Evolutionary conservation across 2,329 filamentous ascomycete species (phyloP).

Genomic region (Lojkania enalia): DNA sequence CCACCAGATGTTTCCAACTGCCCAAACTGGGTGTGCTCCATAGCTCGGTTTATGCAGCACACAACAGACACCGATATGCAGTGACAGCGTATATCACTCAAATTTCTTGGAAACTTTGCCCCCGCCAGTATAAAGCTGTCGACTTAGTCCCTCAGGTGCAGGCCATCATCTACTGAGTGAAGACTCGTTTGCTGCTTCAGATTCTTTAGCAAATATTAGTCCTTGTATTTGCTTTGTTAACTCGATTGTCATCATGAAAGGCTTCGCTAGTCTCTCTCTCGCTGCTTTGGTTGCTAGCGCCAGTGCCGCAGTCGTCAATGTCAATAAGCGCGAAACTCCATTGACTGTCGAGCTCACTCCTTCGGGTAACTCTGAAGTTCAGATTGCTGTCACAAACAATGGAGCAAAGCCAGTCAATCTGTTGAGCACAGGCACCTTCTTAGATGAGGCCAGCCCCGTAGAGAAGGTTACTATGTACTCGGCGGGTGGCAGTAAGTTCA

Average conservation of each 20-base stretch:
- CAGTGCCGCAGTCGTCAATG: slow-evolving; percentile 31
- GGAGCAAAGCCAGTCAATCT: slow-evolving; percentile 56
- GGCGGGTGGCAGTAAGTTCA: slow-evolving; percentile 46
- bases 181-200: too few relatives aligned
- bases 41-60: slow-evolving; percentile 20
- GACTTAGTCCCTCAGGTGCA: slow-evolving; percentile 8
- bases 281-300: slow-evolving; percentile 32
- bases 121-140: slow-evolving; percentile 28
- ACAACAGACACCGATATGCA: slow-evolving; percentile 10
- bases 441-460: slow-evolving; percentile 54
- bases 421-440: slow-evolving; percentile 58
- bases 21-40: slow-evolving; percentile 30
- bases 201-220: slow-evolving; percentile 10
- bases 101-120: slow-evolving; percentile 9
- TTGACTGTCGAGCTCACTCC: slow-evolving; percentile 49
- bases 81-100: slow-evolving; percentile 9
- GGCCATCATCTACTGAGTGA: slow-evolving; percentile 26
- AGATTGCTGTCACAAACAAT: slow-evolving; percentile 59
- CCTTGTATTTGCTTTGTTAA: slow-evolving; percentile 3
- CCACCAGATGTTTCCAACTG: slow-evolving; percentile 22
- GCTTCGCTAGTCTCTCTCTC: slow-evolving; percentile 29
- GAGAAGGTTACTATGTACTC: slow-evolving; percentile 59
- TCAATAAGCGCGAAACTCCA: slow-evolving; percentile 42
- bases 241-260: slow-evolving; percentile 28
- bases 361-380: slow-evolving; percentile 57